phyloP scores from a whole-genome alignment of 2,329 filamentous ascomycete genomes.

The Cryphonectria japonica region DNA sequence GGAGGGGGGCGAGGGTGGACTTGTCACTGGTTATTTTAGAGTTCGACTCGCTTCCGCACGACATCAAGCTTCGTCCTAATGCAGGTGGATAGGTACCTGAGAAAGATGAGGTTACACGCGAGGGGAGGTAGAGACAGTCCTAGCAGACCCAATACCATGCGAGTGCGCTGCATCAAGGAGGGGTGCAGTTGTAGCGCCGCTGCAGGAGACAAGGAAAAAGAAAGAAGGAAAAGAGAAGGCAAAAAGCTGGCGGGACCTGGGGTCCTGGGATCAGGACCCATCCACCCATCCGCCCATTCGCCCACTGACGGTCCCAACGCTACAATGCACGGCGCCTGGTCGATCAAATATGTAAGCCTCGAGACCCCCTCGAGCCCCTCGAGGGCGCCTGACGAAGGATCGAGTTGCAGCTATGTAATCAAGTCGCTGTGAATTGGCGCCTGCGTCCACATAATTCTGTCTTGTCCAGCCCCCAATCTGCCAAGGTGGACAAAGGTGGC shows the following conservation, averaged over 20 bases:
- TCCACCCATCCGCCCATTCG: neutral
- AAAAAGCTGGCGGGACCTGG: constrained; percentile 18
- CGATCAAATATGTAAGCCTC: neutral
- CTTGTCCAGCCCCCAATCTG: neutral
- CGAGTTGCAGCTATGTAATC: neutral
- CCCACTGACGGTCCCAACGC: constrained; percentile 10
- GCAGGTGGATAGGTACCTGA: constrained; percentile 23
- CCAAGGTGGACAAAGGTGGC: neutral
- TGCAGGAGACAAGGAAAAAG: constrained; percentile 21
- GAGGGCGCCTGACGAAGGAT: neutral
- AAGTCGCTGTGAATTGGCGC: neutral
- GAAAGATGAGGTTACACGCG: constrained; percentile 28
- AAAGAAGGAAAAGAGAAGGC: neutral
- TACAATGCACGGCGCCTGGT: constrained; percentile 2
- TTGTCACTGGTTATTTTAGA: neutral
- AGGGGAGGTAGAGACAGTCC: constrained; percentile 8
- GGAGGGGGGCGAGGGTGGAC: neutral
- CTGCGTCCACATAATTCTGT: neutral
- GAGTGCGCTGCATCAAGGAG: constrained; percentile 27
- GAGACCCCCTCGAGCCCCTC: neutral
- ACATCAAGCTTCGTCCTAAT: constrained; percentile 17
- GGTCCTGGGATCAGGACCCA: constrained; percentile 10
- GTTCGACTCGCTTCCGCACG: neutral
- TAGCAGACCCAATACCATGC: constrained; percentile 26
- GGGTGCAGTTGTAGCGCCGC: constrained; percentile 26